phyloP scores from a whole-genome alignment of 306 rosid species.

The Prinsepia uniflora region DNA sequence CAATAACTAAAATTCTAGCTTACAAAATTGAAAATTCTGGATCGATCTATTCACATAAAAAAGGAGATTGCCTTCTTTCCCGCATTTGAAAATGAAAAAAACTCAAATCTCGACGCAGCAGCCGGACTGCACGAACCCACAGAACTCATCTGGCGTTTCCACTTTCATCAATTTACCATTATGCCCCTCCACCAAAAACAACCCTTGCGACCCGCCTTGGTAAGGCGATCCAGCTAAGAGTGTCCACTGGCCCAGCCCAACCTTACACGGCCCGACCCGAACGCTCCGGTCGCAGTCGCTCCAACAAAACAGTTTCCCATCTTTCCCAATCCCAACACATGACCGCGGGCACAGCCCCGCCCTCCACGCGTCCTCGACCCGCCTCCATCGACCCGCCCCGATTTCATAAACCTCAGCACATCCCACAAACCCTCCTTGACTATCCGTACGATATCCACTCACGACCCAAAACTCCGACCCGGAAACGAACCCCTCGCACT shows the following conservation, averaged over 20 bases:
- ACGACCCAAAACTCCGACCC: slow-evolving; percentile 52
- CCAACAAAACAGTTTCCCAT: slow-evolving; percentile 35
- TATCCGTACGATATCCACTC: slow-evolving; percentile 49
- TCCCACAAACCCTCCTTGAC: slow-evolving; percentile 39
- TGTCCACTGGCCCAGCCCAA: slow-evolving; percentile 26
- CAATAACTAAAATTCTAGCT: too few relatives aligned
- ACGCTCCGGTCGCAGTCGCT: slow-evolving; percentile 14
- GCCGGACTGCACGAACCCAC: slow-evolving; percentile 47
- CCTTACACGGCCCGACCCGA: slow-evolving; percentile 27
- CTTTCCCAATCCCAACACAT: slow-evolving; percentile 35
- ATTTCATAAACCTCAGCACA: slow-evolving; percentile 36
- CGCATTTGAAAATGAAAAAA: neutral
- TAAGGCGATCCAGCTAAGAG: slow-evolving; percentile 40
- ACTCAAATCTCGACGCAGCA: slow-evolving; percentile 39
- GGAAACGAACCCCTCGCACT: slow-evolving; percentile 45
- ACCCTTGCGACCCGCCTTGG: slow-evolving; percentile 40
- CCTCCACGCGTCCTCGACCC: slow-evolving; percentile 43
- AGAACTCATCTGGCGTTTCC: slow-evolving; percentile 24
- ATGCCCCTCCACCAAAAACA: slow-evolving; percentile 27
- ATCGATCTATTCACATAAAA: too few relatives aligned
- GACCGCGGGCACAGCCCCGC: slow-evolving; percentile 35
- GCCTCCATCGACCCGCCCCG: slow-evolving; percentile 40
- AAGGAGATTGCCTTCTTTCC: too few relatives aligned
- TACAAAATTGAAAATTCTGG: too few relatives aligned
- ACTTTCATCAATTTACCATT: slow-evolving; percentile 33